Evolutionary conservation across 768 basidiomycete genomes (phyloP).

Genomic region (Mycena chlorophos): DNA sequence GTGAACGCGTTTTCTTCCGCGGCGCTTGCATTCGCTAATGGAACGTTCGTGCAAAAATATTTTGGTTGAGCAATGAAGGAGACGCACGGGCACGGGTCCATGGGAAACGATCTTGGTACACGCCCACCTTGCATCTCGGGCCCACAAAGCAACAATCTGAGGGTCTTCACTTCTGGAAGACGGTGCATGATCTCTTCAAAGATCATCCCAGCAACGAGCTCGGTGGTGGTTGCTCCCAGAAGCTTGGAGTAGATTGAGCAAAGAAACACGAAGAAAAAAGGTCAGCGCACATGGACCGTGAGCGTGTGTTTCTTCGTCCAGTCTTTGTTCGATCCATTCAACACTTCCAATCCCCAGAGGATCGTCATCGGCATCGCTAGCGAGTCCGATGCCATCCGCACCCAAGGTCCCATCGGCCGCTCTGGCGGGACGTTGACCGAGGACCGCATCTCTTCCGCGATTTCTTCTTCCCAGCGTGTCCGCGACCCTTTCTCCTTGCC

Average conservation of each 20-base stretch:
- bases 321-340: conserved; percentile 25
- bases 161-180: conserved; percentile 23
- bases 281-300: conserved; percentile 30
- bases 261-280: neutral
- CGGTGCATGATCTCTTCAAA: conserved; percentile 29
- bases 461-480: conserved; percentile 30
- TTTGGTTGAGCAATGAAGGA: neutral
- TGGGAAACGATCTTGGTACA: neutral
- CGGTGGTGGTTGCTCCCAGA: conserved; percentile 17
- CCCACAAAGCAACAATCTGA: conserved; percentile 26
- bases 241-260: conserved; percentile 17
- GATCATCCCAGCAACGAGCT: conserved; percentile 8
- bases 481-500: conserved; percentile 1
- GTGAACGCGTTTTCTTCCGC: conserved; percentile 13
- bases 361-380: conserved; percentile 37
- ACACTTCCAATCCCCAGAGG: conserved; percentile 31
- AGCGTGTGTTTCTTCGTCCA: conserved; percentile 35
- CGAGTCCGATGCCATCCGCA: conserved; percentile 29
- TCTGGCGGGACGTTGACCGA: conserved; percentile 1
- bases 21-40: conserved; percentile 6
- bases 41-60: neutral
- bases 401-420: conserved; percentile 14
- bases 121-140: conserved; percentile 18
- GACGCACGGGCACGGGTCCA: conserved; percentile 11
- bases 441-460: conserved; percentile 18